phyloP scores from a whole-genome alignment of 495 filamentous ascomycete genomes.

The Neurospora cerealis region DNA sequence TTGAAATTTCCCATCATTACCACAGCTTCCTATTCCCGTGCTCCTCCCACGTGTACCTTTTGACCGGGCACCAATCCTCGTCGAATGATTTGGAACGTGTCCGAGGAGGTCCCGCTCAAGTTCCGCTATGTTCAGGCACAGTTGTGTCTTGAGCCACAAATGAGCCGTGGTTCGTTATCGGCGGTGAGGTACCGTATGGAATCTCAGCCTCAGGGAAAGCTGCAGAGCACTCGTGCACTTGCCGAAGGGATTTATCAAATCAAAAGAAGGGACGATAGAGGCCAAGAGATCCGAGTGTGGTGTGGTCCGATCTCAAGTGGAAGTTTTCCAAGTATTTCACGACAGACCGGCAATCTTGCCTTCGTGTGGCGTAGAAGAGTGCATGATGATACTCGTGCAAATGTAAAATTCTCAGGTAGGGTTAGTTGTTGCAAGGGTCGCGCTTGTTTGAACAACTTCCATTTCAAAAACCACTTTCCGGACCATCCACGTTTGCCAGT shows the following conservation, averaged over 20 bases:
- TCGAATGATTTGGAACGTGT: not conserved
- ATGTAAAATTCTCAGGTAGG: not conserved
- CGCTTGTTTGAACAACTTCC: constrained; percentile 2
- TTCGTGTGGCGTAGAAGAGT: not conserved
- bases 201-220: not conserved
- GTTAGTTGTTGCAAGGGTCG: constrained; percentile 1
- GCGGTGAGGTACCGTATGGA: not conserved
- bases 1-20: not conserved
- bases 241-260: not conserved
- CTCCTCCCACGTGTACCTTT: not conserved
- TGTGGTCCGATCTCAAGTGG: not conserved
- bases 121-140: not conserved
- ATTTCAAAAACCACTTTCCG: not conserved
- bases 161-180: not conserved
- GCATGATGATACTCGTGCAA: not conserved
- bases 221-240: not conserved
- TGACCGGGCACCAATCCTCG: not conserved
- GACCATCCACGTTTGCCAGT: constrained; percentile 1
- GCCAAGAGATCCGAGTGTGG: not conserved
- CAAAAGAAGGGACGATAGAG: not conserved
- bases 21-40: not conserved
- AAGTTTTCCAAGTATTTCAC: not conserved
- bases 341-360: not conserved
- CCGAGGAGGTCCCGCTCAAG: not conserved
- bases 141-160: not conserved